phyloP scores from a whole-genome alignment of 2,329 filamentous ascomycete species.

The Curvularia eragrostidis region DNA sequence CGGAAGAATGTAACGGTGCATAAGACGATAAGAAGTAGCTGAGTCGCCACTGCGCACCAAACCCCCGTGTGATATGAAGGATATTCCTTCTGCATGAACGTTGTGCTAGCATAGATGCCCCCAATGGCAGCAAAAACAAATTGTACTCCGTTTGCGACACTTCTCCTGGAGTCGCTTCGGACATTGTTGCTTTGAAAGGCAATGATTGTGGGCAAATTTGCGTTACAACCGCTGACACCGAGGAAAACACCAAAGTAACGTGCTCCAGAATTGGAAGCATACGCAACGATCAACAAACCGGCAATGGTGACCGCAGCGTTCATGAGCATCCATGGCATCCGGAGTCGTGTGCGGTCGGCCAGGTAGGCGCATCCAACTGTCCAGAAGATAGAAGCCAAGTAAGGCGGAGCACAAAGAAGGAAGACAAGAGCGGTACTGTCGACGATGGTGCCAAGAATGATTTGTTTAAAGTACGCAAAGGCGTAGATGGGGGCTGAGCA shows the following conservation, averaged over 20 bases:
- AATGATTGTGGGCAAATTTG: not conserved
- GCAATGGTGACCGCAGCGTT: not conserved
- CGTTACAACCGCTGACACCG: not conserved
- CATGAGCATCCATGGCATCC: conserved; percentile 1
- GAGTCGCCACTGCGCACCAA: not conserved
- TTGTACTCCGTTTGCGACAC: not conserved
- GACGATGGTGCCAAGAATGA: not conserved
- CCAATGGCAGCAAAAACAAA: not conserved
- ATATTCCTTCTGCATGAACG: not conserved
- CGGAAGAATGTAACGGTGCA: not conserved
- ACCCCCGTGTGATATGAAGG: not conserved
- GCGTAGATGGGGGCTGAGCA: not conserved
- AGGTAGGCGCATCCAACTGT: not conserved
- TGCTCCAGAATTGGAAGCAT: not conserved
- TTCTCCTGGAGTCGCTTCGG: not conserved
- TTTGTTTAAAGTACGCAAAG: not conserved
- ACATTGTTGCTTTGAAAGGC: not conserved
- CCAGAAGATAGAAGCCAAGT: not conserved
- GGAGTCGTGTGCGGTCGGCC: not conserved
- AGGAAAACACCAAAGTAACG: not conserved
- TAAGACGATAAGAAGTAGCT: not conserved
- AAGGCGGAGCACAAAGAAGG: not conserved
- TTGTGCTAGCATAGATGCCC: not conserved
- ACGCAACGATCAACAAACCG: not conserved
- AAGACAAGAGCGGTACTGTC: not conserved